Evolutionary conservation across 306 rosid species (phyloP), one percentile per base, ranked within the genome.

Genomic region (Quercus ilex): DNA sequence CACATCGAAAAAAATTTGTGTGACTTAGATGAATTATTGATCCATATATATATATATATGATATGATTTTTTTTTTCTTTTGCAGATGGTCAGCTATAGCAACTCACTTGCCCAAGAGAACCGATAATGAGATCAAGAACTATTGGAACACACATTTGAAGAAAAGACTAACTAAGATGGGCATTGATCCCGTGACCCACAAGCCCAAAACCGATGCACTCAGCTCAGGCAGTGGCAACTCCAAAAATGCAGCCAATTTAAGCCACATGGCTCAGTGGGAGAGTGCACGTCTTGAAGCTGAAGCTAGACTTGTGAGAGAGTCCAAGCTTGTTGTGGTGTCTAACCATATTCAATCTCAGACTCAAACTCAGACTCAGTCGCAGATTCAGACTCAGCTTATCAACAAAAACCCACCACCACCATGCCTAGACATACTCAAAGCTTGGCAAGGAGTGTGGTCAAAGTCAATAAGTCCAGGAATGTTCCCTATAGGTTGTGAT

Each of bases 401-500:
- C 56, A 77, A 62, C 63, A 81, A 60, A 25, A 64, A 46, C 78
- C 49, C 83, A 1, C 79, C 33, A 1, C 89, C 71, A 3, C 87
- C 83, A 0, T 83, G 82, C 77, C 86, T 84, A 8, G 80, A 92
- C 76, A 80, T 90, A 9, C 87, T 88, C 77, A 90, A 86, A 63
- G 95, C 89, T 1, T 90, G 92, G 95, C 91, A 85, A 31, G 75
- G 69, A 19, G 78, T 85, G 20, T 88, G 92, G 89, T 69, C 84
- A 0, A 77, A 79, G 55, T 23, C 75, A 23, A 38, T 26, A 6
- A 53, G 56, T 58, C 59, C 21, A 1, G 21, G 70, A 35, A 30
- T 64, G 11, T 64, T 30, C 23, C 46, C 70, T 12, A 18, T 80
- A 26, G 21, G 79, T 25, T 31, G 75, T 1, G 87, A 74, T 25